Evolutionary conservation across 768 basidiomycete genomes (phyloP).

Genomic region (Boletus edulis): DNA sequence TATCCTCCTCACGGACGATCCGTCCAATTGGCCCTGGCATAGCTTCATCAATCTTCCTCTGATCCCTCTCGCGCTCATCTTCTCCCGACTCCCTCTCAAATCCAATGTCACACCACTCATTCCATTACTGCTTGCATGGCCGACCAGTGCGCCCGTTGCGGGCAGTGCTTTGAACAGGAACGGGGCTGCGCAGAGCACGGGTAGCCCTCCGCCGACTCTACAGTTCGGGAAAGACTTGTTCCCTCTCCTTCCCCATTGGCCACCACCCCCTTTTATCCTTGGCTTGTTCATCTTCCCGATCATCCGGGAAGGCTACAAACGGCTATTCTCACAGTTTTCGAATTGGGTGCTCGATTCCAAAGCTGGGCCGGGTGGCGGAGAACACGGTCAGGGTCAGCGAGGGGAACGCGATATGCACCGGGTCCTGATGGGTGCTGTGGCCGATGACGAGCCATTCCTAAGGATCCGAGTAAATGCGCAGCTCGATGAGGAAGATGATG

Average conservation of each 20-base stretch:
- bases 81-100: constrained; percentile 50
- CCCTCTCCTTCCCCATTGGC: constrained; percentile 43
- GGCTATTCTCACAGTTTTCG: constrained; percentile 39
- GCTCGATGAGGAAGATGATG: constrained; percentile 28
- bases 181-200: background rate
- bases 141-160: constrained; percentile 27
- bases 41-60: constrained; percentile 74
- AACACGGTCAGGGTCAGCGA: constrained; percentile 12
- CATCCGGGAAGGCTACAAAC: constrained; percentile 43
- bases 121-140: constrained; percentile 27
- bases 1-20: constrained; percentile 64
- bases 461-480: constrained; percentile 33
- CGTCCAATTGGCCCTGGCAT: constrained; percentile 71
- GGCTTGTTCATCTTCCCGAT: constrained; percentile 53
- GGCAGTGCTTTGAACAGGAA: constrained; percentile 1
- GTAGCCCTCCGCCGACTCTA: background rate
- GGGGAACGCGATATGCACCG: constrained; percentile 22
- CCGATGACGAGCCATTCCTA: constrained; percentile 31
- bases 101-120: constrained; percentile 24
- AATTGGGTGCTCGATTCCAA: constrained; percentile 42
- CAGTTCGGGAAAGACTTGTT: constrained; percentile 17
- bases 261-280: constrained; percentile 58
- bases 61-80: constrained; percentile 65
- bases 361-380: constrained; percentile 6
- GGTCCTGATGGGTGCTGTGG: constrained; percentile 18